phyloP scores from a whole-genome alignment of 2,329 filamentous ascomycete genomes.

The Ascosphaera apis region DNA sequence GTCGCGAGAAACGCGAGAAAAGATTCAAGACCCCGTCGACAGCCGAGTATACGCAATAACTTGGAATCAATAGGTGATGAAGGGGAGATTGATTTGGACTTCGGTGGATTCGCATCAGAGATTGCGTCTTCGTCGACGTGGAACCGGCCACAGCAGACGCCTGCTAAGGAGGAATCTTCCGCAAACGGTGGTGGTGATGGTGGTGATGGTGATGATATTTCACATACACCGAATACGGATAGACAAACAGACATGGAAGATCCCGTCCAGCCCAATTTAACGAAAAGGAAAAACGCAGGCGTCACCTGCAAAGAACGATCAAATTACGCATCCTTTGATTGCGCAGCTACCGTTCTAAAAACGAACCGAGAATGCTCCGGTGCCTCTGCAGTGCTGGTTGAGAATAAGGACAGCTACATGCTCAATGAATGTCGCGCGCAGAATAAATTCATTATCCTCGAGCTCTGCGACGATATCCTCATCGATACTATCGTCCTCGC shows the following conservation, averaged over 20 bases:
- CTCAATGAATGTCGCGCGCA: conserved; percentile 66
- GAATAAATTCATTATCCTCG: conserved; percentile 87
- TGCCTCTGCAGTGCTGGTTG: conserved; percentile 65
- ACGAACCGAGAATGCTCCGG: conserved; percentile 72
- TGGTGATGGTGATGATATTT: conserved; percentile 8
- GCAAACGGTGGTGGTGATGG: conserved; percentile 4
- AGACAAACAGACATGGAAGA: conserved; percentile 19
- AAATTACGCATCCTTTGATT: conserved; percentile 94
- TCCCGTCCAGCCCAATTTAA: conserved; percentile 21
- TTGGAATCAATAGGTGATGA: conserved; percentile 70
- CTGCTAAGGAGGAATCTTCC: no score
- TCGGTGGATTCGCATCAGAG: conserved; percentile 34
- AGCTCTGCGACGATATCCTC: conserved; percentile 66
- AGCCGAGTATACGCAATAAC: conserved; percentile 33
- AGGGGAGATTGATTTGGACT: conserved; percentile 58
- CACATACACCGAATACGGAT: conserved; percentile 1
- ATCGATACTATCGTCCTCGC: conserved; percentile 93
- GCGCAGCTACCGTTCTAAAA: conserved; percentile 79
- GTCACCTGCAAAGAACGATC: conserved; percentile 96
- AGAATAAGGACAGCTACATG: conserved; percentile 99
- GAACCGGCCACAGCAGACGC: no score
- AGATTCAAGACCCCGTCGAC: conserved; percentile 6
- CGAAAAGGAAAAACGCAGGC: conserved; percentile 72
- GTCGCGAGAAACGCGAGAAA: conserved; percentile 28
- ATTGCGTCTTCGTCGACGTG: conserved; percentile 11